Evolutionary conservation across 2,329 filamentous ascomycete species (phyloP).

Genomic region (Penicillium sp.): DNA sequence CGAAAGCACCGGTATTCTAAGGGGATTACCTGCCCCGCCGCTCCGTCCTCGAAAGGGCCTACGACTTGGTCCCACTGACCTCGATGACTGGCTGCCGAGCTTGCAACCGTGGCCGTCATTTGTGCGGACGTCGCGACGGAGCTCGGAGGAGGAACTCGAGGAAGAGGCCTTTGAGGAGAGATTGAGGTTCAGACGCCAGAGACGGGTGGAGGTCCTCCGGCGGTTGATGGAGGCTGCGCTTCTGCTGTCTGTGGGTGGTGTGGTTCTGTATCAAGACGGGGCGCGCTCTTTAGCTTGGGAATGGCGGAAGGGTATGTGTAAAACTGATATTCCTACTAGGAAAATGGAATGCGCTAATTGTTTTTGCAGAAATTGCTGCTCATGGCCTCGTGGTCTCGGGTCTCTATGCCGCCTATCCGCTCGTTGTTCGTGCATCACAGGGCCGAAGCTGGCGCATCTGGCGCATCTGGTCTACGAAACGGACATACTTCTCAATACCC

Average conservation of each 20-base stretch:
- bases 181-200: slow-evolving; percentile 31
- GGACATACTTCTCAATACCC: slow-evolving; percentile 61
- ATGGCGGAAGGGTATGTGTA: slow-evolving; percentile 40
- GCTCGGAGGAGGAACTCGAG: slow-evolving; percentile 32
- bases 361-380: slow-evolving; percentile 33
- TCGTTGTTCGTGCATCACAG: slow-evolving; percentile 48
- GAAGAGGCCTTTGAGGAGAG: slow-evolving; percentile 22
- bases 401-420: slow-evolving; percentile 53
- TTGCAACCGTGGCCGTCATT: slow-evolving; percentile 35
- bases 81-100: slow-evolving; percentile 31
- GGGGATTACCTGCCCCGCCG: slow-evolving; percentile 78
- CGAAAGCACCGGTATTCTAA: slow-evolving; percentile 73
- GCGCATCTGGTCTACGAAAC: slow-evolving; percentile 28
- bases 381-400: slow-evolving; percentile 31
- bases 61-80: slow-evolving; percentile 39
- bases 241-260: slow-evolving; percentile 51
- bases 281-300: slow-evolving; percentile 32
- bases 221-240: slow-evolving; percentile 55
- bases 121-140: slow-evolving; percentile 30
- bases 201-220: slow-evolving; percentile 44
- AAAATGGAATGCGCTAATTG: slow-evolving; percentile 8
- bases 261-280: slow-evolving; percentile 39
- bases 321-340: neutral
- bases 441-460: slow-evolving; percentile 27
- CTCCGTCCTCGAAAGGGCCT: slow-evolving; percentile 73